phyloP scores from a whole-genome alignment of 2,329 filamentous ascomycete species.

The Dothistroma septosporum region DNA sequence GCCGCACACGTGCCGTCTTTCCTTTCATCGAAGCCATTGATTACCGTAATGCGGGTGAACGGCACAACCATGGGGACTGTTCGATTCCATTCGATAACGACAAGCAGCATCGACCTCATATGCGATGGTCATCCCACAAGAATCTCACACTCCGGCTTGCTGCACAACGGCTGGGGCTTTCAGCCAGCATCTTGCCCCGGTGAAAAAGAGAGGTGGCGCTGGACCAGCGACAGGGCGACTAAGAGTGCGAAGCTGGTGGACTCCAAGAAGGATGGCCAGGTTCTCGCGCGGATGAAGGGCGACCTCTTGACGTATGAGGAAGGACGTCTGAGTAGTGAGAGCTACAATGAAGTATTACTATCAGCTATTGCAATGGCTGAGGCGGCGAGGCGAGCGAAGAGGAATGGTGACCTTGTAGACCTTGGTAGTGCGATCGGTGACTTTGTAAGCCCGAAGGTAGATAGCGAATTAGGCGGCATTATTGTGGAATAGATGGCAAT shows the following conservation, averaged over 20 bases:
- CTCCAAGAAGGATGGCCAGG: slow-evolving; percentile 15
- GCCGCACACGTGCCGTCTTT: slow-evolving; percentile 21
- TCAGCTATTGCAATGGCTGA: slow-evolving; percentile 26
- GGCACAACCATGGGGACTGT: slow-evolving; percentile 18
- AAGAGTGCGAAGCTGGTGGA: slow-evolving; percentile 21
- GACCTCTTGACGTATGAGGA: slow-evolving; percentile 22
- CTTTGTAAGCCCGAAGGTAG: slow-evolving; percentile 11
- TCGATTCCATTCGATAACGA: slow-evolving; percentile 20
- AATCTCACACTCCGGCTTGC: slow-evolving; percentile 15
- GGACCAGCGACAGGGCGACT: slow-evolving; percentile 19
- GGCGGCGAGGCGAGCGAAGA: slow-evolving; percentile 19
- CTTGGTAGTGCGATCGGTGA: slow-evolving; percentile 17
- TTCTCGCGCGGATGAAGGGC: slow-evolving; percentile 21
- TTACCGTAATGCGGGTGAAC: slow-evolving; percentile 16
- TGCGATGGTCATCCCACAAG: slow-evolving; percentile 15
- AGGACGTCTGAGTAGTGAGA: slow-evolving; percentile 15
- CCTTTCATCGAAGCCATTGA: slow-evolving; percentile 21
- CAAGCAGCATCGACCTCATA: slow-evolving; percentile 17
- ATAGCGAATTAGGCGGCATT: slow-evolving; percentile 5
- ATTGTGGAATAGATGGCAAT: background rate
- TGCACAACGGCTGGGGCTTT: slow-evolving; percentile 24
- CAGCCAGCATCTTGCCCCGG: slow-evolving; percentile 10
- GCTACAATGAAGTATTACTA: slow-evolving; percentile 23
- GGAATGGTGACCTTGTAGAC: slow-evolving; percentile 15
- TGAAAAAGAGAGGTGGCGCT: slow-evolving; percentile 18